phyloP scores from a whole-genome alignment of 441 rosid species.

The Codiaeum variegatum region DNA sequence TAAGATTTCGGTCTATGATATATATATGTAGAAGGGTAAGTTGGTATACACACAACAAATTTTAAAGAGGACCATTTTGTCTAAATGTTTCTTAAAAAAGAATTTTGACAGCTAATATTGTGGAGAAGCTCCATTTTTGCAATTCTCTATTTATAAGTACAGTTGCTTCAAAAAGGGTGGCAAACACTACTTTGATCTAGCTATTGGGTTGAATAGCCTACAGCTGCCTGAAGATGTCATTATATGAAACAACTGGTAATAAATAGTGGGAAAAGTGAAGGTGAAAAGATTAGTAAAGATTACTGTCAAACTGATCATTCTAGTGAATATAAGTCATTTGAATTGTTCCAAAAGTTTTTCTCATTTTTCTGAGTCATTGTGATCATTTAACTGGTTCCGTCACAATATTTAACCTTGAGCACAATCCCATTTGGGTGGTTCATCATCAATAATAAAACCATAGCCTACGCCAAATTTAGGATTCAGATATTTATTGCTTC shows the following conservation, averaged over 20 bases:
- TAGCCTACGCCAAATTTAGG: not conserved
- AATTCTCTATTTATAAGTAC: not conserved
- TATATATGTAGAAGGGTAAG: not conserved
- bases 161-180: not conserved
- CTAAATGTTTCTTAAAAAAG: not conserved
- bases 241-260: not conserved
- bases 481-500: not conserved
- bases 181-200: not conserved
- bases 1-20: not conserved
- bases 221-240: not conserved
- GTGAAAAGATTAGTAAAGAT: not conserved
- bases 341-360: not conserved
- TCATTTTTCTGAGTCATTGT: not conserved
- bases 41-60: not conserved
- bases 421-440: not conserved
- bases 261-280: not conserved
- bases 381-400: not conserved
- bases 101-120: not conserved
- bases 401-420: not conserved
- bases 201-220: not conserved
- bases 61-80: not conserved
- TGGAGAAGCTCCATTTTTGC: not conserved
- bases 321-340: not conserved
- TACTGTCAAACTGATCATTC: not conserved
- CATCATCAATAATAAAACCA: slow-evolving; percentile 4